Evolutionary conservation across 2,329 filamentous ascomycete species (phyloP), one percentile per base, ranked within the genome.

Genomic region (Rhexocercosporidium sp.): DNA sequence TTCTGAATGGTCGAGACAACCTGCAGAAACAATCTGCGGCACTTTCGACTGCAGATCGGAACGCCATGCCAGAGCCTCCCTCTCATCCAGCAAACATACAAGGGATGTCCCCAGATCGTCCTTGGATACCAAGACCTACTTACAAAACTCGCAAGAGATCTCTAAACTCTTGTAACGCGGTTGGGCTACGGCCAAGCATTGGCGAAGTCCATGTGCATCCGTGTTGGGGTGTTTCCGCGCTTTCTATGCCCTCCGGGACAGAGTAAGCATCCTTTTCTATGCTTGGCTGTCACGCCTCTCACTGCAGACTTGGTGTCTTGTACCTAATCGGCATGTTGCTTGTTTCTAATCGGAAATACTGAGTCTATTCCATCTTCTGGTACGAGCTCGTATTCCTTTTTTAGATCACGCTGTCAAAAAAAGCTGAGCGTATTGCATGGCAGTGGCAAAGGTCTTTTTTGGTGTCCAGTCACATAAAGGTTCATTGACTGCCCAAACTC

Each of bases 131-230:
- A 51, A 53, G n/a, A 39, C 2, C 20, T 51, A 39, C 2, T 14
- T 51, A 27, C n/a, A 47, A 62, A 62, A 25, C 59, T n/a, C 25
- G 14, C 29, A 56, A 34, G 51, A 56, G 29, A 56, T 31, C 59
- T 61, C 44, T 18, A 12, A 51, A 49, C 14, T 60, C 57, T 47
- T 61, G 27, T 25, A 47, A 61, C 44, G 46, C 20, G n/a, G n/a
- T 20, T 41, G 59, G 3, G 27, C 25, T 51, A 3, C 4, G 4
- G 51, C 59, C 59, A 62, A 62, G 59, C 44, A 37, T 62, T 62
- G 46, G 59, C 59, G 11, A 18, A 29, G 44, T 62, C 46, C 22
- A 56, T 20, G 31, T 18, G 27, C 27, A 22, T 56, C 27, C 47
- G 29, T 14, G 29, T 4, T 51, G 14, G 16, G 47, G 3, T 29